These are phyloP conservation scores for Hymenoscyphus repandus DNA, from an alignment of 2,329 filamentous ascomycete species.

Conservation along the genomic window DNA sequence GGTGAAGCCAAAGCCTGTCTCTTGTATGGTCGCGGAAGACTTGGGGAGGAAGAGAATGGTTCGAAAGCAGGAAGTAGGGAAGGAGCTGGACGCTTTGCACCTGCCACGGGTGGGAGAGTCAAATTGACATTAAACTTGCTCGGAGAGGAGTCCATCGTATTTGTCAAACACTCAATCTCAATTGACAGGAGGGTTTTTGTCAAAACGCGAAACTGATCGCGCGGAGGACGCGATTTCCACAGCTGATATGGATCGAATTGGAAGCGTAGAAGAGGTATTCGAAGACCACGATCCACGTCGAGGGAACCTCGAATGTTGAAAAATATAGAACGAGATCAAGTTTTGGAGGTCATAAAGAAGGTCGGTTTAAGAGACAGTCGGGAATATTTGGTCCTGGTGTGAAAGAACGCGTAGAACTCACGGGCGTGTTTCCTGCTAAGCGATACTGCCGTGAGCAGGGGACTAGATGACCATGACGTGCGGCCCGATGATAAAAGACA, in stretches of 20 bases:
- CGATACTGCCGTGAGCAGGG: constrained; percentile 2
- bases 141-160: constrained; percentile 33
- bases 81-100: constrained; percentile 58
- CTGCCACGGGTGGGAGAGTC: constrained; percentile 31
- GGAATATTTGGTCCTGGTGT: constrained; percentile 20
- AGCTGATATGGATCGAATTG: constrained; percentile 8
- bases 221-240: constrained; percentile 12
- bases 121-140: constrained; percentile 29
- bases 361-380: constrained; percentile 16
- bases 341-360: constrained; percentile 27
- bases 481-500: no score
- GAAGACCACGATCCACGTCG: constrained; percentile 7
- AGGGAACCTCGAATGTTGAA: constrained; percentile 6
- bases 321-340: constrained; percentile 12
- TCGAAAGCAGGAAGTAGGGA: constrained; percentile 75
- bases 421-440: no score
- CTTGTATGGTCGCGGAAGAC: constrained; percentile 63
- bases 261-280: constrained; percentile 1
- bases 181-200: not conserved
- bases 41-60: constrained; percentile 71
- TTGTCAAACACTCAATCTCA: constrained; percentile 16
- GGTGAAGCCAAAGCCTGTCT: constrained; percentile 51
- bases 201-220: constrained; percentile 13
- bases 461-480: not conserved
- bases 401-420: no score